Base-by-base conservation (phyloP, 768 basidiomycete genomes). In the Lentinula raphanica region DNA sequence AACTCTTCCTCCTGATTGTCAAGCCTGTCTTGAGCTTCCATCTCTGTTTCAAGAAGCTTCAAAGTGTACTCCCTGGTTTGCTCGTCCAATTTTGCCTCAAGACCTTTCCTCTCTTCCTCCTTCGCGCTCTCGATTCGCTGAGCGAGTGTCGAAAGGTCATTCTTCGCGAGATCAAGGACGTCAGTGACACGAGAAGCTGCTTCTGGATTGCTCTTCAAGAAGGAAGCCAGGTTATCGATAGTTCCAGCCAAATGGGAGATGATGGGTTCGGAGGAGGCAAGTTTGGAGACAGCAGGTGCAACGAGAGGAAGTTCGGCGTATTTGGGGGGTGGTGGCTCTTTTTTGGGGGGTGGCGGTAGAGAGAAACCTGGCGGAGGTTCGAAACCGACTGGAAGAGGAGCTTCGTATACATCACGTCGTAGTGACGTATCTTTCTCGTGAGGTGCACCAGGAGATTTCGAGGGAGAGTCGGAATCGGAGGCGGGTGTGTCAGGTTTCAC, bases 361-460 rank as follows among this genome's bases (percentile, higher is more conserved):
- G 80, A 76, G 70, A 85, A 98, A 19, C 96, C 96, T 23, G 92
- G 92, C 32, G 96, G 95, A 9, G 89, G 92, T 70, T 98, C 94
- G 69, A 91, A 92, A 12, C 94, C 96, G 51, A 99, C 72, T n/a
- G 96, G 97, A 23, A 98, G 77, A 5, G 88, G 87, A 17, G 73
- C 80, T 45, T 74, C 71, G 67, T 96, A 96, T 19, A 88, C 74
- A n/a, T 59, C 62, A 8, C 56, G n/a, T 55, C 29, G 62, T 58
- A 58, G 65, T 58, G 23, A 59, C 40, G 44, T 5, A 32, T 45
- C 54, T 11, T 17, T 44, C 54, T 56, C 54, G 32, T 19, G 29
- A 31, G 45, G 31, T 17, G 36, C 31, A 38, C 39, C 35, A n/a
- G 49, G 28, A 12, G 60, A 57, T 54, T 50, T 35, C 31, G 63